Conservation (phyloP, 805 yeast genomes). For the Lachancea quebecensis region DNA sequence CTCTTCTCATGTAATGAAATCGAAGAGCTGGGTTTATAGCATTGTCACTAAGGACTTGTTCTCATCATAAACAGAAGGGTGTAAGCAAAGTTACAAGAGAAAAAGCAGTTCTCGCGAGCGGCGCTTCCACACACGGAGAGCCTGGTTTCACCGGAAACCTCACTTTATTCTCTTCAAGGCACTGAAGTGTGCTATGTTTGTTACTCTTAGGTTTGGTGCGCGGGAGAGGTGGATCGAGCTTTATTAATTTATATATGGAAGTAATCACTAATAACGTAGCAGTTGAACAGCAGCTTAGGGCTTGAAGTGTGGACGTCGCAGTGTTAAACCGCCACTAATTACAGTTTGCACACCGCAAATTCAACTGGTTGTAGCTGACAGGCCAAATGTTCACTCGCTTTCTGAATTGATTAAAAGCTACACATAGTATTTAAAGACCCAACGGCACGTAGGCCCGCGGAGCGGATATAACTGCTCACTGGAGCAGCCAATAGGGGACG, state of each 20-base stretch:
- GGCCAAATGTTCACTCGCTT: background rate
- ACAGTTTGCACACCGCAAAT: no score
- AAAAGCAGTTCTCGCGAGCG: no score
- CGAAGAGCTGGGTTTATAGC: slow-evolving; percentile 40
- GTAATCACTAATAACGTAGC: no score
- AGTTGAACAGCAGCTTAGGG: no score
- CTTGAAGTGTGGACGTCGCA: no score
- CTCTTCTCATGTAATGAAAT: slow-evolving; percentile 30
- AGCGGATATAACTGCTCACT: slow-evolving; percentile 9
- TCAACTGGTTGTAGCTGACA: no score
- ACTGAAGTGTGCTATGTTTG: no score
- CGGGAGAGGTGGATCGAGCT: no score
- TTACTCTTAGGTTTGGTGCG: no score
- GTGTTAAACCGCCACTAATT: no score
- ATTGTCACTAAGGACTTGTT: slow-evolving; percentile 32
- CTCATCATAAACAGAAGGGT: slow-evolving; percentile 31
- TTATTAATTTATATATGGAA: no score
- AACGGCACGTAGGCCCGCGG: background rate
- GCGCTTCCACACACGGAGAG: background rate
- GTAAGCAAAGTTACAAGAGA: background rate
- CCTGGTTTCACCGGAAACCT: background rate
- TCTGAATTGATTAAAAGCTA: background rate
- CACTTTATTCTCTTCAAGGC: background rate
- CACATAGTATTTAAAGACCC: background rate
- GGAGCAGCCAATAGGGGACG: slow-evolving; percentile 10